Evolutionary conservation across 176 grass and related monocot genomes (phyloP).

Genomic region (Bonia amplexicaulis): DNA sequence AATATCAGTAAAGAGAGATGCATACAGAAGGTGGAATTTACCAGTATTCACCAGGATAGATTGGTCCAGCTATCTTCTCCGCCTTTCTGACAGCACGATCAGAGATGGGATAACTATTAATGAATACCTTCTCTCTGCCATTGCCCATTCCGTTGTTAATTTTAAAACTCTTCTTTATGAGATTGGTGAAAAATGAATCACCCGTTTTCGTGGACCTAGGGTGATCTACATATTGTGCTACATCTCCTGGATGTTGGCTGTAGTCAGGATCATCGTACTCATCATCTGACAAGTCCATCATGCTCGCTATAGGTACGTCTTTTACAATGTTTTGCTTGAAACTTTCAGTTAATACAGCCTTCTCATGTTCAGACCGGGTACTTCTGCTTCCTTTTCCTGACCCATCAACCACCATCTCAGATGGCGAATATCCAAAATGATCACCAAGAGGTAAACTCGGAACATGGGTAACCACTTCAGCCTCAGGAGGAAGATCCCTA

Average conservation of each 20-base stretch:
- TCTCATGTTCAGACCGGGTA: constrained; percentile 85
- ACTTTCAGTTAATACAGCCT: constrained; percentile 55
- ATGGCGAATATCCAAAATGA: constrained; percentile 56
- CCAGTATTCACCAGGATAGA: constrained; percentile 90
- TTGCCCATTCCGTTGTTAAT: constrained; percentile 39
- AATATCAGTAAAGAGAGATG: background rate
- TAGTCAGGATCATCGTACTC: constrained; percentile 57
- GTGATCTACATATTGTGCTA: constrained; percentile 26
- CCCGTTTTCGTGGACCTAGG: constrained; percentile 40
- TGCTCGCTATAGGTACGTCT: constrained; percentile 65
- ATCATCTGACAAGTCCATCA: constrained; percentile 71
- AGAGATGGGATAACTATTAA: constrained; percentile 74
- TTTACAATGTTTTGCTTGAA: constrained; percentile 85
- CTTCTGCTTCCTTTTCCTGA: constrained; percentile 77
- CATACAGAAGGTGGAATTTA: constrained; percentile 11
- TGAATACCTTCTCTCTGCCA: constrained; percentile 61
- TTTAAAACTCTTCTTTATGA: constrained; percentile 92
- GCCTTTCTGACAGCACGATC: constrained; percentile 80
- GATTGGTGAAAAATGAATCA: constrained; percentile 82
- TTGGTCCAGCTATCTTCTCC: constrained; percentile 80
- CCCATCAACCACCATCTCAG: constrained; percentile 50
- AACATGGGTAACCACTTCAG: constrained; percentile 47
- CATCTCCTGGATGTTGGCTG: constrained; percentile 53
- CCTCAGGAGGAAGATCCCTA: constrained; percentile 39
- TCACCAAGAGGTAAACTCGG: constrained; percentile 76